Percentiles rank a stretch among this genome's conserved stretches.
Evolutionary conservation across 2,329 filamentous ascomycete species (phyloP).

Genomic region (Fusarium luffae): DNA sequence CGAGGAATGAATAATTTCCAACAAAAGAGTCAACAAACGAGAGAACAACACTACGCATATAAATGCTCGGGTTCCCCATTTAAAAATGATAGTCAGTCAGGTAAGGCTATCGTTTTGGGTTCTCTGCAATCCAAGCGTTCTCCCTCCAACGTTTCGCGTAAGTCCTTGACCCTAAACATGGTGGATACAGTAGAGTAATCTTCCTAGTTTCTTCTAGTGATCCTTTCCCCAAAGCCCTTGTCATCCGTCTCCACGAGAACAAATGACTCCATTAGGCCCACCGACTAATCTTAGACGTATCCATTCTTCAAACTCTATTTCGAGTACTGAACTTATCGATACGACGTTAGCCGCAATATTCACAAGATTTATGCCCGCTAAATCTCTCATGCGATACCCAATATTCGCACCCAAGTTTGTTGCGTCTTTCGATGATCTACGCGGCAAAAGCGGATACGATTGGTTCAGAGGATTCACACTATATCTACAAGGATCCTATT

Average conservation of each 20-base stretch:
- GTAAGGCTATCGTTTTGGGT: neutral
- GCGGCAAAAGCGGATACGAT: neutral
- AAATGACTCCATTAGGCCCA: neutral
- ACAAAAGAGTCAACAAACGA: neutral
- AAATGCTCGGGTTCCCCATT: neutral
- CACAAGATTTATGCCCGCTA: neutral
- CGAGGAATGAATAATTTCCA: neutral
- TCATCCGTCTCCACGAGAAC: neutral
- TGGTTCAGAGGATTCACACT: neutral
- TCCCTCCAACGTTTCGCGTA: neutral
- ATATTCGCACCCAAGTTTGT: neutral
- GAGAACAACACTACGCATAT: neutral
- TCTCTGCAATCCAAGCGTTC: neutral
- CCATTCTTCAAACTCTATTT: neutral
- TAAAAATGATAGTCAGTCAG: neutral
- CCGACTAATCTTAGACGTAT: neutral
- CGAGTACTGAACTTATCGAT: neutral
- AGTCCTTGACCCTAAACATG: neutral
- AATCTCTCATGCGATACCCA: neutral
- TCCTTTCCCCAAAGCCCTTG: neutral
- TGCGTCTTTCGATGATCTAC: neutral
- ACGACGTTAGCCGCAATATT: neutral
- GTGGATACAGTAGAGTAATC: neutral
- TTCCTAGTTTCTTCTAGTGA: neutral
- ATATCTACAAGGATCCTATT: neutral